Evolutionary conservation across 2,329 filamentous ascomycete genomes (phyloP), one percentile per base, ranked within the genome.

Genomic region (Zarea fungicola): DNA sequence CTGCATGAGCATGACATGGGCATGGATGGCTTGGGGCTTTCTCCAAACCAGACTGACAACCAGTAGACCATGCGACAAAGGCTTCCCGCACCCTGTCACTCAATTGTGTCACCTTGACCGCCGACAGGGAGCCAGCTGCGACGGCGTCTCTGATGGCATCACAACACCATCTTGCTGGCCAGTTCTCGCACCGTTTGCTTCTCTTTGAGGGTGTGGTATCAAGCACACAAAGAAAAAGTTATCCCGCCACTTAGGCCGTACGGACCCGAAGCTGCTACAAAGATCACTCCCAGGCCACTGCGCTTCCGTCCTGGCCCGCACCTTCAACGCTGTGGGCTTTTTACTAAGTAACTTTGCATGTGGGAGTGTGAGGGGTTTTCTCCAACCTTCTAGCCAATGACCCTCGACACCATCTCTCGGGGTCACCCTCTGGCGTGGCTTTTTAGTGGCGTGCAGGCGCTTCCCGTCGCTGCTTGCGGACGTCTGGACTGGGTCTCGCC

Each of bases 321-420:
- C 41, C 41, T 37, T 26, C 41, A 49, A 31, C 21, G 31, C n/a
- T 16, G 16, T n/a, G n/a, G n/a, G n/a, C n/a, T n/a, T n/a, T n/a
- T n/a, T n/a, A n/a, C n/a, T n/a, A n/a, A n/a, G n/a, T n/a, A n/a
- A n/a, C n/a, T n/a, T n/a, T n/a, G n/a, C n/a, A n/a, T n/a, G n/a
- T n/a, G n/a, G n/a, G n/a, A n/a, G n/a, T n/a, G 16, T 44, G 48
- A 49, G 47, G 47, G 44, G 34, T 44, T 49, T 49, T 41, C 43
- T 35, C 36, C n/a, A 25, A 22, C 37, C 22, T 16, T 26, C 28
- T 40, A 23, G 29, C 46, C 46, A 49, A 42, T 37, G 31, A 34
- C 3, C 23, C 44, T 9, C 28, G 34, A 35, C 28, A 25, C 29
- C 37, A 42, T 48, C 36, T 41, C 29, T 25, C 22, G 7, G n/a